Evolutionary conservation across 768 basidiomycete genomes (phyloP), one percentile per base, ranked within the genome.

Genomic region (Phanerodontia chrysosporium): DNA sequence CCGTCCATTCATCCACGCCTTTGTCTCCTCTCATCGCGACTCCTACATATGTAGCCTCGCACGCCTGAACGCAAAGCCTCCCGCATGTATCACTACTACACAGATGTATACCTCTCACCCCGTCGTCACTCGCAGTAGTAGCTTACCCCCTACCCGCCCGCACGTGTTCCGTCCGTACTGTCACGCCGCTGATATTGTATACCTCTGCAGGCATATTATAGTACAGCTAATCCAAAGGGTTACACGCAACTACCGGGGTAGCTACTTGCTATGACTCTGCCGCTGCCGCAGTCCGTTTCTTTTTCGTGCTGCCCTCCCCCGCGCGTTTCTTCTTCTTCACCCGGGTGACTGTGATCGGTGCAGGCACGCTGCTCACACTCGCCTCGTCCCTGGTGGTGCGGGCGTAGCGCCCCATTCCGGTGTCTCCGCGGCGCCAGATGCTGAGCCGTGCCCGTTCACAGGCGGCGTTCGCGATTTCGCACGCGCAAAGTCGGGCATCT

Each of bases 301-400:
- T 89, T 75, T 85, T n/a, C n/a, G n/a, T 90, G 13, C n/a, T 58
- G 42, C 78, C 75, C 9, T 53, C 52, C 1, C 52, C 52, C n/a
- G 52, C 75, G 8, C 76, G 74, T 71, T 79, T 80, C 76, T 89
- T 81, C 75, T 90, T 92, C 77, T 89, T 92, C 12, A 81, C 74
- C 44, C 88, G 80, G 2, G 81, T 82, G 48, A 92, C 90, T 67
- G 85, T 89, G 69, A 92, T 90, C 1, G 89, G 83, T 45, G 90
- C 86, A 16, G 81, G 82, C 0, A n/a, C n/a, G 79, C 80, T 21
- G 82, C 82, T n/a, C n/a, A n/a, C n/a, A n/a, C n/a, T n/a, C 0
- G 84, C 78, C 39, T 21, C 51, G n/a, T 16, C 30, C 8, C 2
- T 35, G 29, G n/a, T n/a, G 27, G 27, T 14, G 51, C n/a, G 30